These are phyloP conservation scores for Gaertneriomyces sp. DNA, from an alignment of 192 early-diverging fungal species.

Conservation along the genomic window DNA sequence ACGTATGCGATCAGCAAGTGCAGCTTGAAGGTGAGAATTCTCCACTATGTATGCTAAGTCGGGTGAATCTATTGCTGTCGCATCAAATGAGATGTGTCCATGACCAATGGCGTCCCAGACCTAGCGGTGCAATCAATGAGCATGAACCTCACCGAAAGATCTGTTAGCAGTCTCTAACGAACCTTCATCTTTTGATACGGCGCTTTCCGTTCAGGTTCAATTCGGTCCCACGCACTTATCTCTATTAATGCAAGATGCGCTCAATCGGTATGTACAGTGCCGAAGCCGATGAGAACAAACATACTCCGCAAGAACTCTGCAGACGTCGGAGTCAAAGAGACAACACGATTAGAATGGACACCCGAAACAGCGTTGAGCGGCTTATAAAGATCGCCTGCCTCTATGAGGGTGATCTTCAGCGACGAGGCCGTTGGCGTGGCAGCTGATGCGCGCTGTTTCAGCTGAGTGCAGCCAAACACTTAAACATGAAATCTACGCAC, in stretches of 20 bases:
- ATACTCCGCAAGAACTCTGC: slow-evolving; percentile 49
- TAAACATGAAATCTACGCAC: no score
- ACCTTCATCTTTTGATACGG: slow-evolving; percentile 63
- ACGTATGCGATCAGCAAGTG: slow-evolving; percentile 53
- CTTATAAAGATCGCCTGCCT: slow-evolving; percentile 73
- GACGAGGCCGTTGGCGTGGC: slow-evolving; percentile 1
- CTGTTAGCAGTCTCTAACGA: background rate
- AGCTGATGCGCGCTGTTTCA: background rate
- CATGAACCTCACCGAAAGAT: background rate
- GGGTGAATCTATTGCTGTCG: slow-evolving; percentile 27
- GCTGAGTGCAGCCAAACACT: no score
- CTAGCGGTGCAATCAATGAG: slow-evolving; percentile 16
- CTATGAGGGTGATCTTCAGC: slow-evolving; percentile 72
- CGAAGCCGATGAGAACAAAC: background rate
- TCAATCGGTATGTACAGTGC: slow-evolving; percentile 8
- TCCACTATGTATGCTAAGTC: slow-evolving; percentile 82
- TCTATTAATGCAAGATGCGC: slow-evolving; percentile 15
- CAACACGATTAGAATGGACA: slow-evolving; percentile 76
- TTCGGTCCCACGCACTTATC: slow-evolving; percentile 64
- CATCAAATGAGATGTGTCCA: slow-evolving; percentile 64
- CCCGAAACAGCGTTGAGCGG: slow-evolving; percentile 32
- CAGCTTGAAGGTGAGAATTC: slow-evolving; percentile 75
- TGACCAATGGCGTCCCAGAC: slow-evolving; percentile 76
- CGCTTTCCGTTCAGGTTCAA: slow-evolving; percentile 55
- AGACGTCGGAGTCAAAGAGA: slow-evolving; percentile 73